phyloP scores from a whole-genome alignment of 352 stramenopile genomes.

The Phytophthora sp. region DNA sequence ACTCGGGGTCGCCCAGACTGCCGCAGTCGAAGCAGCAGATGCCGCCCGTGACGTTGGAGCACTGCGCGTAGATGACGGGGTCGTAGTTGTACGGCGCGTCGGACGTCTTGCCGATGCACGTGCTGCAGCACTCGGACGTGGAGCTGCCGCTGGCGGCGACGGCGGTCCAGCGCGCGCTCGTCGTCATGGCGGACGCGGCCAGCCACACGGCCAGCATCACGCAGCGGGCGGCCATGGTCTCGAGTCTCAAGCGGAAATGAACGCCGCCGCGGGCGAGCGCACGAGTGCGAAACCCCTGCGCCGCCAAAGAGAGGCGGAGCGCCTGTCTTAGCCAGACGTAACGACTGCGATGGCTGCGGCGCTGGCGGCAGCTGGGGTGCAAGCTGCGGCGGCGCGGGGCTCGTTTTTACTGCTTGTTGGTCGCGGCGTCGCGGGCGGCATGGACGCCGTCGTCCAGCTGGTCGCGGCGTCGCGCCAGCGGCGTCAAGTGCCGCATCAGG shows the following conservation, averaged over 20 bases:
- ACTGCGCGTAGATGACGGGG: conserved; percentile 64
- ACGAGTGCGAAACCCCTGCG: conserved; percentile 23
- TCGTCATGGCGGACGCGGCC: neutral
- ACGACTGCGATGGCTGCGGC: conserved; percentile 12
- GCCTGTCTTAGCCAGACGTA: conserved; percentile 28
- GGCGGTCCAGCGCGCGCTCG: conserved; percentile 13
- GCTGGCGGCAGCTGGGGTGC: conserved; percentile 9
- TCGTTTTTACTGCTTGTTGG: conserved; percentile 27
- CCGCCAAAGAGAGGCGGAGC: conserved; percentile 32
- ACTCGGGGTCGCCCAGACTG: conserved; percentile 40
- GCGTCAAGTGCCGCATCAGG: conserved; percentile 11
- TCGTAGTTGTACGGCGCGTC: conserved; percentile 67
- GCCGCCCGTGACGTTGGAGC: conserved; percentile 45
- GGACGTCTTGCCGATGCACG: conserved; percentile 74
- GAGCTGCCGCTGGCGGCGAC: conserved; percentile 20
- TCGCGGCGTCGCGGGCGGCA: neutral
- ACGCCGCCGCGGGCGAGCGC: neutral
- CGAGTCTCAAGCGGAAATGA: too few species aligned
- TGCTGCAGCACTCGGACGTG: conserved; percentile 57
- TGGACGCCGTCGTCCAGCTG: conserved; percentile 4
- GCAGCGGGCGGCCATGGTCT: too few species aligned
- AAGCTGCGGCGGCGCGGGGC: neutral
- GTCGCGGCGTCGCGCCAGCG: conserved; percentile 11
- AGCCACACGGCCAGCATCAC: neutral
- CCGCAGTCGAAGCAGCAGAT: conserved; percentile 82